Evolutionary conservation across 1,284 basidiomycete species (phyloP).

Genomic region (Ganoderma meredithae): DNA sequence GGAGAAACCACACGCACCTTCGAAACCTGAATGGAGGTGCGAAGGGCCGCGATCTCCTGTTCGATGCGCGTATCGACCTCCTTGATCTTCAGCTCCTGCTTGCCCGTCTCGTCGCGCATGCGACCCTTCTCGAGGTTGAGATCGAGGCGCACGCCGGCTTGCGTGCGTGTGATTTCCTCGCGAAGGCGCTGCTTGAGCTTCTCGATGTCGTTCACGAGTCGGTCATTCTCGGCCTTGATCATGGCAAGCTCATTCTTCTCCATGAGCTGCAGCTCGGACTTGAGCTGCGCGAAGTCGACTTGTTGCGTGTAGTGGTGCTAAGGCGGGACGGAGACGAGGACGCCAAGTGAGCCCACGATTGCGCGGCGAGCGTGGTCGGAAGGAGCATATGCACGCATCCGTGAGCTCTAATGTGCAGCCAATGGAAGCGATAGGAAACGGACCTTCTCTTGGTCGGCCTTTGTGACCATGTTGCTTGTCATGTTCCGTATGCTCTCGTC

Average conservation of each 20-base stretch:
- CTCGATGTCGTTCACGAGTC: constrained; percentile 91
- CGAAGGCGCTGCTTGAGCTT: constrained; percentile 94
- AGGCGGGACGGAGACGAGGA: not conserved
- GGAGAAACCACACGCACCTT: constrained; percentile 61
- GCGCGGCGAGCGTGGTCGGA: not conserved
- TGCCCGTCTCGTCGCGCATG: constrained; percentile 92
- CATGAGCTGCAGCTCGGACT: constrained; percentile 95
- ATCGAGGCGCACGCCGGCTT: constrained; percentile 94
- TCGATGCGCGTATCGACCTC: constrained; percentile 99
- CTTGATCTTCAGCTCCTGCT: constrained; percentile 96
- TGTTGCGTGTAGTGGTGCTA: constrained; percentile 95
- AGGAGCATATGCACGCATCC: not conserved
- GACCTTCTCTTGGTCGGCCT: constrained; percentile 94
- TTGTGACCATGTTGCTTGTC: constrained; percentile 93
- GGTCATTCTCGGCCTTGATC: constrained; percentile 96
- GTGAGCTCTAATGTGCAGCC: not conserved
- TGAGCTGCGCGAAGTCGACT: constrained; percentile 97
- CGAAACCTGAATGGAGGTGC: constrained; percentile 92
- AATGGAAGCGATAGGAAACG: constrained; percentile 1
- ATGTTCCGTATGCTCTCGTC: constrained; percentile 95
- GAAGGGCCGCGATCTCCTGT: constrained; percentile 91
- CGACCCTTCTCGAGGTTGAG: constrained; percentile 97
- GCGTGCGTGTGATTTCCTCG: constrained; percentile 92
- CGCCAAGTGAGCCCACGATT: not conserved
- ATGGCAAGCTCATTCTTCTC: constrained; percentile 98